A percentile compares a stretch with the other conserved stretches of the same genome.
Evolutionary conservation across 2,329 filamentous ascomycete species (phyloP).

Genomic region (Phyllachora maydis): DNA sequence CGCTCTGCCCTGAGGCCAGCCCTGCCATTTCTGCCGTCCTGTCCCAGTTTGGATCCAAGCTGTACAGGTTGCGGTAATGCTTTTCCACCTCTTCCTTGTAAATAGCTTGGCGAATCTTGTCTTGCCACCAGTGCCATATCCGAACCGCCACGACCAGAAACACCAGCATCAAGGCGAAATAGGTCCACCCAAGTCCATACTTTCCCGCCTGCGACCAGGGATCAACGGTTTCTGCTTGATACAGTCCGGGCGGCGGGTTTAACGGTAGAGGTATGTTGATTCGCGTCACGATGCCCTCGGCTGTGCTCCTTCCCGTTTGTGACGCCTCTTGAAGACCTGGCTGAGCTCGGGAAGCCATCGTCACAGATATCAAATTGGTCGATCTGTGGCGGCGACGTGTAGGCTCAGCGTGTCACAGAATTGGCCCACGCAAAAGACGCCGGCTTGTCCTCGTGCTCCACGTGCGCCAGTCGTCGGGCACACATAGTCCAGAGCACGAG

Average conservation of each 20-base stretch:
- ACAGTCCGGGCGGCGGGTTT: slow-evolving; percentile 36
- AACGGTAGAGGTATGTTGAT: slow-evolving; percentile 39
- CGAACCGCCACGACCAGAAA: slow-evolving; percentile 46
- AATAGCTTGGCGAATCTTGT: slow-evolving; percentile 77
- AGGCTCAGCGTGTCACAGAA: too few relatives aligned
- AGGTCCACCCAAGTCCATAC: slow-evolving; percentile 75
- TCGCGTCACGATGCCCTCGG: slow-evolving; percentile 25
- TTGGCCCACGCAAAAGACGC: too few relatives aligned
- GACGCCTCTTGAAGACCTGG: slow-evolving; percentile 11
- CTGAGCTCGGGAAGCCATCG: slow-evolving; percentile 18
- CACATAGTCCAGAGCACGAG: too few relatives aligned
- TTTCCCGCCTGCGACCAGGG: slow-evolving; percentile 69
- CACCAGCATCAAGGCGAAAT: slow-evolving; percentile 60
- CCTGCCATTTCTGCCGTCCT: slow-evolving; percentile 19
- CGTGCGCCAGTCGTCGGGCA: too few relatives aligned
- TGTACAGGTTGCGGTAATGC: slow-evolving; percentile 34
- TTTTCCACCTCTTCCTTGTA: slow-evolving; percentile 66
- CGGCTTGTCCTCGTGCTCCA: too few relatives aligned
- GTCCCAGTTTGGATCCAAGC: slow-evolving; percentile 24
- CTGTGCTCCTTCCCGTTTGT: slow-evolving; percentile 12
- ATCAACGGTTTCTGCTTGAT: slow-evolving; percentile 46
- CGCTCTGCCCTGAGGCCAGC: slow-evolving; percentile 21
- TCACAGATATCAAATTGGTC: too few relatives aligned
- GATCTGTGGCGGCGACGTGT: too few relatives aligned
- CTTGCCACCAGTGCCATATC: slow-evolving; percentile 77